Evolutionary conservation across 1,284 basidiomycete species (phyloP).

Genomic region (Coniophora puteana): DNA sequence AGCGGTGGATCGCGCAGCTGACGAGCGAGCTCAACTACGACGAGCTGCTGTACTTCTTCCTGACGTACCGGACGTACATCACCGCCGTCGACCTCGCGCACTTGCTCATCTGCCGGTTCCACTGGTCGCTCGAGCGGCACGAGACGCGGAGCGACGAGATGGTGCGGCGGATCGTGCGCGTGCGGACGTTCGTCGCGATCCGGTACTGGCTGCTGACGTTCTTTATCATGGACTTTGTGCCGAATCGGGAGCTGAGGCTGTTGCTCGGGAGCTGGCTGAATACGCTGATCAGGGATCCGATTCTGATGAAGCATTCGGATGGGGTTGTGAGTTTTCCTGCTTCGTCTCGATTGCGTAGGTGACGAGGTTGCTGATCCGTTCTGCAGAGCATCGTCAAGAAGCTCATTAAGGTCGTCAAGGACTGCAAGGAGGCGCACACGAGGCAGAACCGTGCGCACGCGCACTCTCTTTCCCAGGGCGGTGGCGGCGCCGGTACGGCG

Average conservation of each 20-base stretch:
- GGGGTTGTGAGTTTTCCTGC: slow-evolving; percentile 52
- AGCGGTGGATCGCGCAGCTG: slow-evolving; percentile 86
- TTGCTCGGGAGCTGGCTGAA: slow-evolving; percentile 79
- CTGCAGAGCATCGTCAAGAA: slow-evolving; percentile 71
- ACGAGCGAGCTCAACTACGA: slow-evolving; percentile 82
- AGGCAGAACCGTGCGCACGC: slow-evolving; percentile 31
- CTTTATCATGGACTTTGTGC: slow-evolving; percentile 81
- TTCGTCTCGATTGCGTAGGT: neutral
- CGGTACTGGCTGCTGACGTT: slow-evolving; percentile 86
- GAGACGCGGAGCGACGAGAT: slow-evolving; percentile 55
- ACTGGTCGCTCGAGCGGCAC: slow-evolving; percentile 73
- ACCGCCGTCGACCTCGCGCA: slow-evolving; percentile 72
- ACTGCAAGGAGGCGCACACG: slow-evolving; percentile 68
- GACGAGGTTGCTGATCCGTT: slow-evolving; percentile 8
- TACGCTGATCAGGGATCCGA: slow-evolving; percentile 62
- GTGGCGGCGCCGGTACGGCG: too few relatives aligned
- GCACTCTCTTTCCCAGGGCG: too few relatives aligned
- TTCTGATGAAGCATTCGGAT: slow-evolving; percentile 60
- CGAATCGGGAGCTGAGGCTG: slow-evolving; percentile 71
- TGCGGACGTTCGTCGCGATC: slow-evolving; percentile 83
- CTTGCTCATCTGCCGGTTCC: slow-evolving; percentile 78
- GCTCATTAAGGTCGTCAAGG: slow-evolving; percentile 75
- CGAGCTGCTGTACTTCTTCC: slow-evolving; percentile 81
- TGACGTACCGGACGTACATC: slow-evolving; percentile 84
- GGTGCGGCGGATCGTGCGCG: slow-evolving; percentile 71